Base-by-base conservation (phyloP, 2,329 filamentous ascomycete species). In the Bipolaris zeicola region DNA sequence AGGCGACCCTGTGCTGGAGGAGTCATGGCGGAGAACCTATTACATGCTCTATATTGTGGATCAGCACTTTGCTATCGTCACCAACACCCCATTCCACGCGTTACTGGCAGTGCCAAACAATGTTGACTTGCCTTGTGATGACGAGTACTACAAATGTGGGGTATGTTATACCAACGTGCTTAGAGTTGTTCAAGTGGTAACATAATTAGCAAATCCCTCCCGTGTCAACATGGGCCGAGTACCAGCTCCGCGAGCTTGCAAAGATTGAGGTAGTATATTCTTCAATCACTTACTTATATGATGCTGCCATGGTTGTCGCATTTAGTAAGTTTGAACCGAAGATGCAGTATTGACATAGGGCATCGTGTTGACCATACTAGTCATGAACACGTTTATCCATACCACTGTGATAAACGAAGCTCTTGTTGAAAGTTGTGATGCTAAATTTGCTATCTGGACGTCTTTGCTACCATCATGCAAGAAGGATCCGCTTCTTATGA, bases 21-120 rank as follows among this genome's bases (percentile, higher is more conserved):
- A 97, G 75, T 92, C 88, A 69, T 89, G 91, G 85, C 85, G 92
- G 26, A 83, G 93, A 50, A 96, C 92, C 0, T 97, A 91, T 90
- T 96, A 92, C 89, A 90, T 86, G 65, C 61, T 90, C 5, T 91
- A 88, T 67, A 82, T 91, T 22, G 83, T 90, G 6, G 91, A 96
- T 70, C 90, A 89, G 48, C 88, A 96, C 82, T 83, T 95, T 58
- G 89, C 91, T 3, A 89, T 91, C 3, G 86, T 96, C 61, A 88
- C 88, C 63, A 84, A 86, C n/a, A 83, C 85, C 58, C 89, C 88
- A 26, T 87, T 85, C 50, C 90, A 89, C 70, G 72, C 82, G 5
- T 79, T 90, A 28, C 89, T 85, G 60, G 84, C 87, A 51, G 81
- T 92, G 13, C 76, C 81, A 5, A 82, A 85, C 26, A 85, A 88